Evolutionary conservation across 1,139 yeast genomes (phyloP).

Genomic region (Chernovozyma aurita): DNA sequence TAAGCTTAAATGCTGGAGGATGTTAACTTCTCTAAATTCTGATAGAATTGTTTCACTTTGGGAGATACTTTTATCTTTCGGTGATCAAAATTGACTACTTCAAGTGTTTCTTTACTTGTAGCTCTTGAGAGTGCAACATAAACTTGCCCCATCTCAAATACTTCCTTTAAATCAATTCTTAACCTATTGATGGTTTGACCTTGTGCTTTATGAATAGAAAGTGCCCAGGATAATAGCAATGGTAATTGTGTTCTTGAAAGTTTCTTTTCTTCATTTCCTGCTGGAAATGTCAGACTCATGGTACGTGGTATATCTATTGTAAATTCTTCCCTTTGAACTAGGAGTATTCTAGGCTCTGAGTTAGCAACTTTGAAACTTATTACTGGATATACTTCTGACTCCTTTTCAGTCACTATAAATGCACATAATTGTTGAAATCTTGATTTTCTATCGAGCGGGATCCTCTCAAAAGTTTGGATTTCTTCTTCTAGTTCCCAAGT

Average conservation of each 20-base stretch:
- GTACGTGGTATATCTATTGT: slow-evolving; percentile 31
- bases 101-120: slow-evolving; percentile 65
- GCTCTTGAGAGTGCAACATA: slow-evolving; percentile 93
- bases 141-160: slow-evolving; percentile 83
- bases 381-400: slow-evolving; percentile 44
- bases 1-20: too few relatives aligned
- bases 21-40: slow-evolving; percentile 25
- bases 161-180: slow-evolving; percentile 64
- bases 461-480: slow-evolving; percentile 24
- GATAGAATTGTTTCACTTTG: slow-evolving; percentile 65
- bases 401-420: slow-evolving; percentile 27
- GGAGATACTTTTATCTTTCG: slow-evolving; percentile 59
- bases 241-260: slow-evolving; percentile 67
- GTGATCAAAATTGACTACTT: slow-evolving; percentile 67
- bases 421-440: slow-evolving; percentile 25
- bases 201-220: slow-evolving; percentile 87
- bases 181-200: slow-evolving; percentile 83
- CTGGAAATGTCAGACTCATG: not conserved
- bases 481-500: slow-evolving; percentile 30
- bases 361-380: slow-evolving; percentile 46
- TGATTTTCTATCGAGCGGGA: slow-evolving; percentile 25
- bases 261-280: slow-evolving; percentile 46
- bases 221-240: slow-evolving; percentile 77
- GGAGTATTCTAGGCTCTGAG: slow-evolving; percentile 23
- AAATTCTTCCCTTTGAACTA: slow-evolving; percentile 76